A percentile compares a stretch with the other conserved stretches of the same genome.
Conservation (phyloP, 2,329 filamentous ascomycete genomes). For the Phialophora macrospora region DNA sequence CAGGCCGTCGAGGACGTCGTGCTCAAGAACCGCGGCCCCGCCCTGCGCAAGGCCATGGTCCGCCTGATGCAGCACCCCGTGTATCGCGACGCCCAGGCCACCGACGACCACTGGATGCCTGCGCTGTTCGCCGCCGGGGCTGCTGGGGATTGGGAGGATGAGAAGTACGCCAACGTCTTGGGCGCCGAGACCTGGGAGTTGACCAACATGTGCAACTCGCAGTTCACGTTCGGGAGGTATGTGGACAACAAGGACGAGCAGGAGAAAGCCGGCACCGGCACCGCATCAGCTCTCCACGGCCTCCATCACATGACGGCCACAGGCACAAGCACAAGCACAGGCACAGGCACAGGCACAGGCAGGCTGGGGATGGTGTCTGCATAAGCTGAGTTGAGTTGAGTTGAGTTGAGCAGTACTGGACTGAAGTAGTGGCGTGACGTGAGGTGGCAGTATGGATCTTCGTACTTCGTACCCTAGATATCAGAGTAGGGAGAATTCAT, state of each 20-base stretch:
- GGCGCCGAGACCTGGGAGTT: slow-evolving; percentile 66
- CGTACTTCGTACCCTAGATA: no score
- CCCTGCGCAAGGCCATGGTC: slow-evolving; percentile 60
- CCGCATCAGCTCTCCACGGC: neutral
- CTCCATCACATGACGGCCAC: no score
- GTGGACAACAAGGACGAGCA: neutral
- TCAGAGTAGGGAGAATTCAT: no score
- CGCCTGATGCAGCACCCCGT: slow-evolving; percentile 70
- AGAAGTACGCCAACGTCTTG: slow-evolving; percentile 49
- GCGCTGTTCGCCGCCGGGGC: slow-evolving; percentile 66
- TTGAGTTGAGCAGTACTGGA: neutral
- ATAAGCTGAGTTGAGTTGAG: neutral
- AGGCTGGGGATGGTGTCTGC: neutral
- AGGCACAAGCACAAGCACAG: no score
- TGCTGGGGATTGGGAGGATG: slow-evolving; percentile 56
- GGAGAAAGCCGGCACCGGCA: neutral
- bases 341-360: neutral
- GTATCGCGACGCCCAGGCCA: slow-evolving; percentile 69
- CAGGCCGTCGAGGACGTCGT: slow-evolving; percentile 68
- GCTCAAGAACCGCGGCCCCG: slow-evolving; percentile 59
- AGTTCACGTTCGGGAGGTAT: slow-evolving; percentile 60
- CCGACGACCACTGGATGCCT: slow-evolving; percentile 73
- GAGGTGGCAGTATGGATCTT: no score
- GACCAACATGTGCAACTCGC: slow-evolving; percentile 65
- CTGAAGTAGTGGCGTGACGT: no score